A percentile compares a stretch with the other conserved stretches of the same genome.
These are phyloP conservation scores for Ammopiptanthus mongolicus DNA, from an alignment of 306 rosid species.

Conservation along the genomic window DNA sequence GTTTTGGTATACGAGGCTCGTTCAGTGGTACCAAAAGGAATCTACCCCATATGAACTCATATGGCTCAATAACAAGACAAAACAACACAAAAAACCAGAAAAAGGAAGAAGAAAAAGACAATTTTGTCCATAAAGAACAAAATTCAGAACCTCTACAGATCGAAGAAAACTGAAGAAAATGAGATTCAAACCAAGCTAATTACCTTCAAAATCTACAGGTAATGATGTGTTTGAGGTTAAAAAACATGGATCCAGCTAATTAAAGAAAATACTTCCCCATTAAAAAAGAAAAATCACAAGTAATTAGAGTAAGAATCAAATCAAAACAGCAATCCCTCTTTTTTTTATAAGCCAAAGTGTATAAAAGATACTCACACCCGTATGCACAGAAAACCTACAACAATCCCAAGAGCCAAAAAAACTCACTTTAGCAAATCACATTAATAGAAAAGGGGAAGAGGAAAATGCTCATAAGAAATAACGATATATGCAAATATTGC, in stretches of 20 bases:
- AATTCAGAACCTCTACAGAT: neutral
- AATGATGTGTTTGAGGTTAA: neutral
- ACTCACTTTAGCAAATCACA: neutral
- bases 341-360: no score
- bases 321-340: neutral
- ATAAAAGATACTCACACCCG: no score
- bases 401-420: neutral
- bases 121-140: no score
- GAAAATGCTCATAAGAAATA: neutral
- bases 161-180: neutral
- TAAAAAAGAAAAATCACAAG: neutral
- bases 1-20: neutral
- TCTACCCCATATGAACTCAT: slow-evolving; percentile 16
- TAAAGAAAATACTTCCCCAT: neutral
- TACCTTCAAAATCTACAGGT: neutral
- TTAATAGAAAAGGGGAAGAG: neutral
- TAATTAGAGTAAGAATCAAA: neutral
- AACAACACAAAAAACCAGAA: neutral
- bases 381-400: no score
- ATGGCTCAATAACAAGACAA: slow-evolving; percentile 12
- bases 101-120: no score
- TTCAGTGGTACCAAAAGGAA: slow-evolving; percentile 18
- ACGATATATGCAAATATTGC: neutral
- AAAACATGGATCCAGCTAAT: neutral
- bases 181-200: neutral